Conservation (phyloP, 2,329 filamentous ascomycete species). For the Lachnellula occidentalis region DNA sequence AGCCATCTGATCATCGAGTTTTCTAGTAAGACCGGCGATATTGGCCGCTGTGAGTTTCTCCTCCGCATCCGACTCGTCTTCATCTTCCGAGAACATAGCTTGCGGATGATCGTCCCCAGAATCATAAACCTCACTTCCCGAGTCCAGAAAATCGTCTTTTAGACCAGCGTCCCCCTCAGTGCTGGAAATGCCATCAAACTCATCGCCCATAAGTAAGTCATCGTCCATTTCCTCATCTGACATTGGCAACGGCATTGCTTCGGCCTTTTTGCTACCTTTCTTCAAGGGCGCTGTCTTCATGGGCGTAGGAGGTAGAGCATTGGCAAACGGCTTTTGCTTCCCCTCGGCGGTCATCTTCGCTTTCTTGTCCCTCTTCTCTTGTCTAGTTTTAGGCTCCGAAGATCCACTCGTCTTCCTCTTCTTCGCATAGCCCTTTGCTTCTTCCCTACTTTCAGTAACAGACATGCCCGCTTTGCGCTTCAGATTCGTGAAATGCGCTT, state of each 20-base stretch:
- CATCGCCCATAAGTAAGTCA: constrained; percentile 41
- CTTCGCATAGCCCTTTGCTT: constrained; percentile 40
- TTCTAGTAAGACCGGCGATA: constrained; percentile 83
- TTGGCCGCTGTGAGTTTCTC: constrained; percentile 93
- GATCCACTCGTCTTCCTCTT: constrained; percentile 57
- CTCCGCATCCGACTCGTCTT: constrained; percentile 80
- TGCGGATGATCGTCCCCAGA: constrained; percentile 51
- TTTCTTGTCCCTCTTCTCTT: constrained; percentile 38
- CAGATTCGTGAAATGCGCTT: constrained; percentile 68
- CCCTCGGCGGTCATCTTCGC: constrained; percentile 38
- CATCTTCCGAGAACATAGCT: constrained; percentile 92
- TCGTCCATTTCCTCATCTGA: constrained; percentile 38
- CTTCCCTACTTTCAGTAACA: constrained; percentile 49
- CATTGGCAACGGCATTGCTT: constrained; percentile 38
- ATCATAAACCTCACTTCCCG: constrained; percentile 35
- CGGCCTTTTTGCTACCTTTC: constrained; percentile 32
- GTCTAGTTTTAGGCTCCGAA: constrained; percentile 29
- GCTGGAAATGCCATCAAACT: constrained; percentile 33
- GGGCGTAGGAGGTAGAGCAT: constrained; percentile 31
- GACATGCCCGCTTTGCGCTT: constrained; percentile 80
- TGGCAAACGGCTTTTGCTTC: constrained; percentile 32
- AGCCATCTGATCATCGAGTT: constrained; percentile 72
- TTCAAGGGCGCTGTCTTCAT: constrained; percentile 30
- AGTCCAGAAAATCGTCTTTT: constrained; percentile 54
- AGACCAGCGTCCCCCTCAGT: constrained; percentile 34